Evolutionary conservation across 495 filamentous ascomycete species (phyloP).

Genomic region (Aspergillus kassunensis): DNA sequence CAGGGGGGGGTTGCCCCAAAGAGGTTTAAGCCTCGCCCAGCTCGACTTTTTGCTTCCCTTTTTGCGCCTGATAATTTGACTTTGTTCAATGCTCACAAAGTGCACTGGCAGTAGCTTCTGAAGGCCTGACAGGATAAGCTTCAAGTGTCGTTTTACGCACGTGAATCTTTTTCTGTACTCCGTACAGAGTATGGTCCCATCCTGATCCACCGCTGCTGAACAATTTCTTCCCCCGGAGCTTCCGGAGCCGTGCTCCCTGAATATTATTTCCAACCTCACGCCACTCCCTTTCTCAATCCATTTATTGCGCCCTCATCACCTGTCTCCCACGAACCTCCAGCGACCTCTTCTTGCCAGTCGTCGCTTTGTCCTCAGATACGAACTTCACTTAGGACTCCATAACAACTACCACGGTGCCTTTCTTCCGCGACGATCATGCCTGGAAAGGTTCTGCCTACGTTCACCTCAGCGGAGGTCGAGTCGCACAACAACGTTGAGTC

Average conservation of each 20-base stretch:
- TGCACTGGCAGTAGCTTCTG: not conserved
- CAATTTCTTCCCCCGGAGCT: slow-evolving; percentile 15
- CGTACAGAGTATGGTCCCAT: not conserved
- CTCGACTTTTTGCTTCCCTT: too few species aligned
- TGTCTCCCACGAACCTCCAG: slow-evolving; percentile 7
- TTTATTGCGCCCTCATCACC: slow-evolving; percentile 16
- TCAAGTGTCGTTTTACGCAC: not conserved
- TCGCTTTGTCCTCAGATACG: not conserved
- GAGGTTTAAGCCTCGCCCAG: not conserved
- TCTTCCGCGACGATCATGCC: slow-evolving; percentile 33
- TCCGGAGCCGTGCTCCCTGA: slow-evolving; percentile 1
- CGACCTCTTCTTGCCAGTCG: slow-evolving; percentile 3
- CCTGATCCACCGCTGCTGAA: too few species aligned
- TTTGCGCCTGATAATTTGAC: too few species aligned
- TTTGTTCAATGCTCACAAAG: too few species aligned
- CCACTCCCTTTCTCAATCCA: slow-evolving; percentile 17
- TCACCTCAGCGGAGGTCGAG: slow-evolving; percentile 72
- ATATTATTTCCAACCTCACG: slow-evolving; percentile 23
- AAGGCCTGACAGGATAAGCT: not conserved
- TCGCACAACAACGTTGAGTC: slow-evolving; percentile 75
- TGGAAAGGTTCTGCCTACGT: slow-evolving; percentile 67
- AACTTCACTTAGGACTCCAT: not conserved
- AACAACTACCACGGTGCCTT: not conserved
- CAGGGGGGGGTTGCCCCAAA: not conserved
- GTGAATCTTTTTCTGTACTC: not conserved